Conservation (phyloP, 2,329 filamentous ascomycete species). For the Penicillium occitanis region DNA sequence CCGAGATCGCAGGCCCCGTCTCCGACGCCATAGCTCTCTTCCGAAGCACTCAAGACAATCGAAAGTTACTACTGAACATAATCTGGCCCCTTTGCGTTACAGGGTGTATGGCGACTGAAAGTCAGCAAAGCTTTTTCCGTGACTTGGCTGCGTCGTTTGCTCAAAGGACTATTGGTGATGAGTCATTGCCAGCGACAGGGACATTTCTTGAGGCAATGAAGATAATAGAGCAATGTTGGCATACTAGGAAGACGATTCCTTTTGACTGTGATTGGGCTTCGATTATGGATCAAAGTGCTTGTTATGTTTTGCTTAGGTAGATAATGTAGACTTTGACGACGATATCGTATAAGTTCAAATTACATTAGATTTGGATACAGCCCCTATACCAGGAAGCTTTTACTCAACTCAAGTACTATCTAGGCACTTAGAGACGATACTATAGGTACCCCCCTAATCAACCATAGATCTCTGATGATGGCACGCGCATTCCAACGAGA, state of each 20-base stretch:
- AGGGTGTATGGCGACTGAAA: neutral
- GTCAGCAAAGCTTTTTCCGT: slow-evolving; percentile 1
- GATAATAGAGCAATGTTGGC: slow-evolving; percentile 8
- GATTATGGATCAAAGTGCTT: neutral
- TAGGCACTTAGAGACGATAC: neutral
- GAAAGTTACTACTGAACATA: neutral
- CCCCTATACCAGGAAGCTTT: too few species aligned
- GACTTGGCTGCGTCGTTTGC: neutral
- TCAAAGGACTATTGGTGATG: neutral
- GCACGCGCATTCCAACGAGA: neutral
- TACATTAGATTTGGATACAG: too few species aligned
- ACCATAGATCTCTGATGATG: neutral
- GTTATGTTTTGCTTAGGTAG: slow-evolving; percentile 6
- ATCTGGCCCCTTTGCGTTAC: slow-evolving; percentile 3
- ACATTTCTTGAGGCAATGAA: neutral
- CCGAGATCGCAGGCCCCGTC: neutral
- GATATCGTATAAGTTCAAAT: neutral
- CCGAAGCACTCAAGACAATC: neutral
- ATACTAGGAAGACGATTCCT: neutral
- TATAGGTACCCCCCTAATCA: neutral
- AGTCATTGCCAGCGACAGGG: neutral
- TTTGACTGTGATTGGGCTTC: slow-evolving; percentile 10
- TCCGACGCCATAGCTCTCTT: neutral
- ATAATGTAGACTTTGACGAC: neutral
- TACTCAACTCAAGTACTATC: neutral